Evolutionary conservation across 768 basidiomycete genomes (phyloP).

Genomic region (Hypholoma fasciculare): DNA sequence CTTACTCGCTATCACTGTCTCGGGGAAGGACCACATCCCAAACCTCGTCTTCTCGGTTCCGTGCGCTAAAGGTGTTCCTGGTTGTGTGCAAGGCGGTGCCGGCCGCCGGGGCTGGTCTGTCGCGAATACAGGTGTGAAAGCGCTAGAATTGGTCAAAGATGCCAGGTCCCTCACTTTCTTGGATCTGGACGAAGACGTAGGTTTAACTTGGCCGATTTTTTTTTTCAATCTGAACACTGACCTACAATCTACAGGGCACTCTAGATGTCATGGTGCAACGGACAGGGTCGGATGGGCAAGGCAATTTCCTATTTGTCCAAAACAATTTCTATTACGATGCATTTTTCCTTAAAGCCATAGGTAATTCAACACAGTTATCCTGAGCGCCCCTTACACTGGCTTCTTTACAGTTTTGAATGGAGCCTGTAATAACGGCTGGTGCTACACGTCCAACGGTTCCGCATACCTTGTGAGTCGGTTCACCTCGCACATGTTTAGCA

Average conservation of each 20-base stretch:
- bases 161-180: constrained; percentile 78
- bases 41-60: constrained; percentile 64
- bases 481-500: background rate
- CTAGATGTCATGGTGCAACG: constrained; percentile 93
- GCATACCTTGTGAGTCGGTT: constrained; percentile 68
- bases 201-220: constrained; percentile 25
- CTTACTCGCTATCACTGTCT: constrained; percentile 58
- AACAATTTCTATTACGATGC: constrained; percentile 99
- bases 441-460: constrained; percentile 60
- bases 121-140: constrained; percentile 53
- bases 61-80: constrained; percentile 53
- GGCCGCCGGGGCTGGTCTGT: constrained; percentile 73
- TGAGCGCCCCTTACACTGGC: too few relatives aligned
- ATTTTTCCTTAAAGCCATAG: constrained; percentile 96
- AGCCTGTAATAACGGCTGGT: constrained; percentile 84
- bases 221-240: background rate
- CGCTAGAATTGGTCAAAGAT: constrained; percentile 69
- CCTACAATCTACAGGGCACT: constrained; percentile 56
- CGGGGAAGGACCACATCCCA: constrained; percentile 48
- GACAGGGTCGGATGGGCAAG: constrained; percentile 61
- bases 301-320: constrained; percentile 79
- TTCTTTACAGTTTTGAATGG: constrained; percentile 77
- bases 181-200: constrained; percentile 94
- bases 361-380: constrained; percentile 39
- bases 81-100: constrained; percentile 50